Base-by-base conservation (phyloP, 768 basidiomycete genomes). In the Baorangia bicolor region DNA sequence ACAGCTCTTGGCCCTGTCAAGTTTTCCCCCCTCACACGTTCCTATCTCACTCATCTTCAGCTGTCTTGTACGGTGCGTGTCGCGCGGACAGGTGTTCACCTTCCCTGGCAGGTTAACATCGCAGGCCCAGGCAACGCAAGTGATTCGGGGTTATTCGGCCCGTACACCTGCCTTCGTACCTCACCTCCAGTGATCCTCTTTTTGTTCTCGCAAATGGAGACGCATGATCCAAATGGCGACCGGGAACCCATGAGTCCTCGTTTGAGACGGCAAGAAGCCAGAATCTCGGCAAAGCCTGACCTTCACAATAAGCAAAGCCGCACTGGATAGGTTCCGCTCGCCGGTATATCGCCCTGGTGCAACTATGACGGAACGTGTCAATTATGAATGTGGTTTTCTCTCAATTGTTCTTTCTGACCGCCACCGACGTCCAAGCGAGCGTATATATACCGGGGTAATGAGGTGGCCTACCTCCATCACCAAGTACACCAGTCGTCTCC, bases 141-240 rank as follows among this genome's bases (percentile, higher is more conserved):
- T 7, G 3, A 12, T 47, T 11, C 34, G 25, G 47, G 50, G 3
- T 56, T 49, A 14, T 21, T 39, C 51, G 43, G 39, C 45, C 37
- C 13, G 12, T 42, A 4, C 14, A 10, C 31, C 25, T 39, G 30
- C 25, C 44, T 27, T 30, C 33, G 30, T 43, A 9, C 20, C 38
- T 59, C 31, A 11, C 42, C 31, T 56, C 20, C 39, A 33, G 50
- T 25, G 27, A 3, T 27, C 20, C n/a, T 21, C 59, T 53, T 68
- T 61, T 69, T 68, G 64, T 66, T 56, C 41, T 59, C 41, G 47
- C 40, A 47, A 49, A 62, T 63, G 52, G 59, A 47, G 39, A 43
- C 37, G 34, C 49, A 20, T 39, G 40, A 5, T 34, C 35, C 25
- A 38, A 42, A 49, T 55, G 49, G 34, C 55, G 14, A 58, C 58